Conservation (phyloP, 805 yeast genomes). For the Pichia manshurica region DNA sequence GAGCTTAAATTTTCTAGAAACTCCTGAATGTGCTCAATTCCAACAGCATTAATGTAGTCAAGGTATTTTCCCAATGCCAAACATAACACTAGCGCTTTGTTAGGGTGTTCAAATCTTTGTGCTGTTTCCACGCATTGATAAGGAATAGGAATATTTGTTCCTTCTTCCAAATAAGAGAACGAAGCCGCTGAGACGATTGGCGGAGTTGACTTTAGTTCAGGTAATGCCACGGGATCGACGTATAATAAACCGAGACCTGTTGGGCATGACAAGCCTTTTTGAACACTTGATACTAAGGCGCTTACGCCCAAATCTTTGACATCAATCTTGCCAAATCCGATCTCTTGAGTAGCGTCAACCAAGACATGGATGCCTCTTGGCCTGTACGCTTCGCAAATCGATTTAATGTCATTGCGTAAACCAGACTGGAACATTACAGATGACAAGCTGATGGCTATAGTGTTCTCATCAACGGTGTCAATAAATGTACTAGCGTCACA, state of each 20-base stretch:
- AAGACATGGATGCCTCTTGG: slow-evolving; percentile 11
- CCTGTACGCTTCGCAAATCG: background rate
- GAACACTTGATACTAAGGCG: background rate
- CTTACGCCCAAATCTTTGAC: slow-evolving; percentile 3
- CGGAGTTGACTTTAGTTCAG: too few species aligned
- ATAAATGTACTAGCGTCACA: background rate
- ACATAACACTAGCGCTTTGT: slow-evolving; percentile 5
- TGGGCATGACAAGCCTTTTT: too few species aligned
- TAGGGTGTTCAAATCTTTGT: slow-evolving; percentile 3
- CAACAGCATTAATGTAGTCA: background rate
- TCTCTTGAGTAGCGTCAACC: slow-evolving; percentile 13
- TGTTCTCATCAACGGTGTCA: slow-evolving; percentile 4
- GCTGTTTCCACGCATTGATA: slow-evolving; percentile 2
- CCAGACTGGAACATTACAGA: slow-evolving; percentile 12
- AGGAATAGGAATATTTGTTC: background rate
- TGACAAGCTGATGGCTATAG: slow-evolving; percentile 6
- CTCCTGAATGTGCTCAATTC: background rate
- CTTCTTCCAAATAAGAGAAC: background rate
- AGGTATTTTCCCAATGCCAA: slow-evolving; percentile 2
- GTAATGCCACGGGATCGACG: too few species aligned
- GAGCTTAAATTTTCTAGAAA: background rate
- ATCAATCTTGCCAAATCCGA: slow-evolving; percentile 9
- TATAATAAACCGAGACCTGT: too few species aligned
- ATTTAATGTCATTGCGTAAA: background rate
- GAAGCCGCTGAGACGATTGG: background rate